Evolutionary conservation across 169 alveolate genomes (phyloP), one percentile per base, ranked within the genome.

Genomic region (Blepharisma undulans): DNA sequence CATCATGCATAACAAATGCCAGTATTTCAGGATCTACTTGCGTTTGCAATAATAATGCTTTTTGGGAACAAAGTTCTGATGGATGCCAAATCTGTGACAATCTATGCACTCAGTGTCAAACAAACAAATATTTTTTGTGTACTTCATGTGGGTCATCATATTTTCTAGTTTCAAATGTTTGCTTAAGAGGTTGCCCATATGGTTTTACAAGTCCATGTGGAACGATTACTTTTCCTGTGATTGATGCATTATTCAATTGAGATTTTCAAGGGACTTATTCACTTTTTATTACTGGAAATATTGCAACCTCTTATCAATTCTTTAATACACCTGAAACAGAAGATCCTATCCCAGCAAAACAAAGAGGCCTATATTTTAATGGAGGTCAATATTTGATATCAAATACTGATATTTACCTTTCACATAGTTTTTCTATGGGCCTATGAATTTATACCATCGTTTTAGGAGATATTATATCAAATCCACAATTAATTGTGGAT

Each of bases 271-370:
- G 86, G 12, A 25, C 29, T 78, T 78, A 78, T 32, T 0, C 61
- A 2, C n/a, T 12, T 22, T 78, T 78, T 21, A 27, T 27, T 5
- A 78, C 86, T 4, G 86, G 86, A 4, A 8, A 21, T 25, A 29
- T 14, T 12, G 16, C 72, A 32, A 82, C n/a, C 6, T 22, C 0
- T 10, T 60, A 22, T 10, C 76, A 21, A 12, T 82, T 82, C 36
- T 82, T 22, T 30, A 22, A 34, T 22, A 3, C 72, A 21, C 78
- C 89, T 48, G 89, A 82, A 22, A 16, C 29, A 21, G 22, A 7
- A 3, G 89, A 82, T 33, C 89, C 89, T 36, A 82, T 82, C 60
- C 89, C 89, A 1, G 29, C 77, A 0, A 82, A 82, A 8, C 61
- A 59, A 21, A 22, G 89, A 36, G 89, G 89, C 7, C 34, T 82